Conservation (phyloP, 257 asterid genomes). For the Plantago elongata region DNA sequence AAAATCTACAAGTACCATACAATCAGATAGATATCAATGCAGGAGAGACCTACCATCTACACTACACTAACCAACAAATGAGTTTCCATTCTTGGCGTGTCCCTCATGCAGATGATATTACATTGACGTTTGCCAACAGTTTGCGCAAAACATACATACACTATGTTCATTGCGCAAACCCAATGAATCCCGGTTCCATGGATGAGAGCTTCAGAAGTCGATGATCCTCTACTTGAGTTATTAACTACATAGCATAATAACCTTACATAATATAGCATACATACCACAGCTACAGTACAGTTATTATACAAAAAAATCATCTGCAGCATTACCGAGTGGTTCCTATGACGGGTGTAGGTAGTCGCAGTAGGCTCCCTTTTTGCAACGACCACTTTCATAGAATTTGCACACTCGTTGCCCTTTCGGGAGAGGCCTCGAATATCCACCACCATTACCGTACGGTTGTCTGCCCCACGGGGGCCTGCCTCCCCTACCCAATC, state of each 20-base stretch:
- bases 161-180: neutral
- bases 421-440: constrained; percentile 57
- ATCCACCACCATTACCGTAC: constrained; percentile 42
- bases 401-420: constrained; percentile 87
- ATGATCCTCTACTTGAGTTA: neutral
- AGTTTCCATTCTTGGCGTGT: neutral
- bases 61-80: neutral
- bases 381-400: constrained; percentile 85
- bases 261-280: constrained; percentile 1
- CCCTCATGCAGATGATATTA: neutral
- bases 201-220: constrained; percentile 8
- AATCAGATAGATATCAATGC: neutral
- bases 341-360: constrained; percentile 58
- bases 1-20: too few species aligned
- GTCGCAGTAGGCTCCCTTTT: constrained; percentile 85
- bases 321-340: constrained; percentile 10
- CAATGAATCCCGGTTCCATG: neutral
- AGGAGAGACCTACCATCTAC: neutral
- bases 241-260: neutral
- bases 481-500: constrained; percentile 63
- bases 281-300: constrained; percentile 1
- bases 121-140: neutral
- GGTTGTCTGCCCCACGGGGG: constrained; percentile 64
- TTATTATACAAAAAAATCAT: constrained; percentile 6
- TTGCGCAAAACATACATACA: neutral